Conservation (phyloP, 1,284 basidiomycete species). For the Clitocybe nebularis region DNA sequence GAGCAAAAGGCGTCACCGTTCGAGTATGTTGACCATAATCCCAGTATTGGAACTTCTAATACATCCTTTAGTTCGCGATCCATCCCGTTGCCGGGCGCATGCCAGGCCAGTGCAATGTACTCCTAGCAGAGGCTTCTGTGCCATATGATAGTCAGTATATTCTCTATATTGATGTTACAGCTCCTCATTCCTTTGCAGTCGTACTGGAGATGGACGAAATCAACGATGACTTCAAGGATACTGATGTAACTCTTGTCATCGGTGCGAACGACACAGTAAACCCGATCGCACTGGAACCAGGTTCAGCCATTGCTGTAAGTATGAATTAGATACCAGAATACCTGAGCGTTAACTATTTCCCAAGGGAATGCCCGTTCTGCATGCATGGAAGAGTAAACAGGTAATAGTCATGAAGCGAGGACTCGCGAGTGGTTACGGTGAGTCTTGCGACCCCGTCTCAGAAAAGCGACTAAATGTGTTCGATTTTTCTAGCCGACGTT, state of each 20-base stretch:
- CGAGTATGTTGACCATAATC: slow-evolving; percentile 36
- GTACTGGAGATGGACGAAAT: slow-evolving; percentile 91
- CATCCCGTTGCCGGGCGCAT: slow-evolving; percentile 71
- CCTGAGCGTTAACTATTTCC: slow-evolving; percentile 1
- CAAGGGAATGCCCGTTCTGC: slow-evolving; percentile 81
- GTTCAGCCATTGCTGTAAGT: slow-evolving; percentile 70
- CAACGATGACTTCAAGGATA: slow-evolving; percentile 83
- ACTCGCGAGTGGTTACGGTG: slow-evolving; percentile 80
- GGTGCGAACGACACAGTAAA: slow-evolving; percentile 91
- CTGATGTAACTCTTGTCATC: slow-evolving; percentile 80
- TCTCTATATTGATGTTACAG: neutral
- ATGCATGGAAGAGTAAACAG: slow-evolving; percentile 88
- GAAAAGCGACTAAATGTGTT: slow-evolving; percentile 3
- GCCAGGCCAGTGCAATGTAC: slow-evolving; percentile 85
- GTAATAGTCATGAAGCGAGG: slow-evolving; percentile 89
- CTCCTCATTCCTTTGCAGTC: slow-evolving; percentile 41
- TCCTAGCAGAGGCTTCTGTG: slow-evolving; percentile 82
- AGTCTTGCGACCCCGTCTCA: slow-evolving; percentile 11
- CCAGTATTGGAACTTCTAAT: neutral
- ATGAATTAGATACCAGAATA: neutral
- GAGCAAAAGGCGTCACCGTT: slow-evolving; percentile 71
- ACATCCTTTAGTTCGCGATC: slow-evolving; percentile 44
- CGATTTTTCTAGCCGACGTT: slow-evolving; percentile 60
- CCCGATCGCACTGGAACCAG: slow-evolving; percentile 82
- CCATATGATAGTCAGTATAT: slow-evolving; percentile 75